Conservation (phyloP, 192 early-diverging fungal genomes). For the Gigaspora rosea region DNA sequence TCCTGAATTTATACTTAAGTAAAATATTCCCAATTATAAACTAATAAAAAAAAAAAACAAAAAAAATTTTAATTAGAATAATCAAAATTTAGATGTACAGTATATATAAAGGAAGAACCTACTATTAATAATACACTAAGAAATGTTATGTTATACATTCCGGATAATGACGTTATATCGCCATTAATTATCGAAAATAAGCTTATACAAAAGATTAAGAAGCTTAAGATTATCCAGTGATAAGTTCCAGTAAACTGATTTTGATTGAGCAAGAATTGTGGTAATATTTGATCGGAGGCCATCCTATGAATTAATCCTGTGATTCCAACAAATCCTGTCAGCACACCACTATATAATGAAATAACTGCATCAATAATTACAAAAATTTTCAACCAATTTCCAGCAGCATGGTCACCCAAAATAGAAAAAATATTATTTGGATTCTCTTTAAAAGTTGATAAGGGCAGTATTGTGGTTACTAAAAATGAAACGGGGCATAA, state of each 20-base stretch:
- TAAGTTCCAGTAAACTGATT: slow-evolving; percentile 49
- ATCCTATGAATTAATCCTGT: slow-evolving; percentile 53
- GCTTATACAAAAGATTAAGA: slow-evolving; percentile 48
- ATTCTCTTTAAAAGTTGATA: slow-evolving; percentile 40
- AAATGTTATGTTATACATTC: slow-evolving; percentile 56
- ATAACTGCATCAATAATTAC: slow-evolving; percentile 59
- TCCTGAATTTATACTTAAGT: slow-evolving; percentile 48
- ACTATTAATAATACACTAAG: slow-evolving; percentile 46
- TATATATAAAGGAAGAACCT: too few species aligned
- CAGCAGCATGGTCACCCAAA: slow-evolving; percentile 43
- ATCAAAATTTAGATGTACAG: too few species aligned
- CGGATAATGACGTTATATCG: slow-evolving; percentile 49
- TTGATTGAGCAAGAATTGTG: slow-evolving; percentile 44
- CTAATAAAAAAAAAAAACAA: too few species aligned
- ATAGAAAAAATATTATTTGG: slow-evolving; percentile 44
- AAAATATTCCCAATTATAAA: slow-evolving; percentile 49
- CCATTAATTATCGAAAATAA: slow-evolving; percentile 47
- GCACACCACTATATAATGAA: slow-evolving; percentile 61
- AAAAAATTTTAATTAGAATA: too few species aligned
- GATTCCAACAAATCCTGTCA: slow-evolving; percentile 58
- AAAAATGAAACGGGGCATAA: slow-evolving; percentile 50
- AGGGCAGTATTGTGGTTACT: slow-evolving; percentile 47
- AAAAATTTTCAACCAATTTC: slow-evolving; percentile 43
- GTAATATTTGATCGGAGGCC: slow-evolving; percentile 55
- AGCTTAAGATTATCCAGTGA: slow-evolving; percentile 53